These are phyloP conservation scores for Verticillium isaacii DNA, from an alignment of 2,329 filamentous ascomycete genomes.

Conservation along the genomic window DNA sequence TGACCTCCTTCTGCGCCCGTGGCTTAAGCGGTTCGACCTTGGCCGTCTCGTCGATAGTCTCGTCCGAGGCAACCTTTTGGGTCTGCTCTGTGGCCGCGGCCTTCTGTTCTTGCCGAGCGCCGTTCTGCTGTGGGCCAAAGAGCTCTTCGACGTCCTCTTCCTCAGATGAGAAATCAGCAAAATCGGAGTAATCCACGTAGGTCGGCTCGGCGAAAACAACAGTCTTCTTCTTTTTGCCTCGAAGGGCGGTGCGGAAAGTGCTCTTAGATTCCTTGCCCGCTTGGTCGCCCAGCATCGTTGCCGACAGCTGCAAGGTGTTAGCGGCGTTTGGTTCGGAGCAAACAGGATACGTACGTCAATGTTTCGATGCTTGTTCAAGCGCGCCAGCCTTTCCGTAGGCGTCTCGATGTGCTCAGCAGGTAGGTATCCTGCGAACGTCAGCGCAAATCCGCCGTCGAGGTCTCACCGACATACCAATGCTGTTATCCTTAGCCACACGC, in stretches of 20 bases:
- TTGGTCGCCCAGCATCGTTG: slow-evolving; percentile 58
- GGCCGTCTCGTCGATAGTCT: slow-evolving; percentile 44
- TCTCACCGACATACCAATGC: slow-evolving; percentile 57
- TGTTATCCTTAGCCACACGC: slow-evolving; percentile 93
- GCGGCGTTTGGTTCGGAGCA: slow-evolving; percentile 20
- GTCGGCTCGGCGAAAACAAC: slow-evolving; percentile 83
- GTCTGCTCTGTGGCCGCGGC: slow-evolving; percentile 18
- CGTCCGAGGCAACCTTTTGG: slow-evolving; percentile 24
- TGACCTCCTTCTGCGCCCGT: slow-evolving; percentile 32
- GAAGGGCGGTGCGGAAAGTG: slow-evolving; percentile 77
- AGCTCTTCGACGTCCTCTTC: slow-evolving; percentile 53
- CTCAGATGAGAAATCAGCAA: slow-evolving; percentile 79
- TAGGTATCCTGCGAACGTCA: slow-evolving; percentile 67
- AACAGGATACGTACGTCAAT: slow-evolving; percentile 66
- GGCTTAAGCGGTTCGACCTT: slow-evolving; percentile 53
- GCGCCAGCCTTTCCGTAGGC: slow-evolving; percentile 86
- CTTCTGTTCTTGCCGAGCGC: slow-evolving; percentile 18
- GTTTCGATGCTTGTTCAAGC: slow-evolving; percentile 96
- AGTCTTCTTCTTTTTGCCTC: slow-evolving; percentile 75
- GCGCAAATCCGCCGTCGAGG: neutral
- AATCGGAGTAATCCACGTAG: slow-evolving; percentile 82
- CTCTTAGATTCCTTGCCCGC: slow-evolving; percentile 72
- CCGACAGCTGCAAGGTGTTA: slow-evolving; percentile 43
- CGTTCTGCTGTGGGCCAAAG: slow-evolving; percentile 25
- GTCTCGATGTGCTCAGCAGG: slow-evolving; percentile 98